A percentile compares a stretch with the other conserved stretches of the same genome.
Evolutionary conservation across 176 grass and related monocot genomes (phyloP).

Genomic region (Eleusine coracana): DNA sequence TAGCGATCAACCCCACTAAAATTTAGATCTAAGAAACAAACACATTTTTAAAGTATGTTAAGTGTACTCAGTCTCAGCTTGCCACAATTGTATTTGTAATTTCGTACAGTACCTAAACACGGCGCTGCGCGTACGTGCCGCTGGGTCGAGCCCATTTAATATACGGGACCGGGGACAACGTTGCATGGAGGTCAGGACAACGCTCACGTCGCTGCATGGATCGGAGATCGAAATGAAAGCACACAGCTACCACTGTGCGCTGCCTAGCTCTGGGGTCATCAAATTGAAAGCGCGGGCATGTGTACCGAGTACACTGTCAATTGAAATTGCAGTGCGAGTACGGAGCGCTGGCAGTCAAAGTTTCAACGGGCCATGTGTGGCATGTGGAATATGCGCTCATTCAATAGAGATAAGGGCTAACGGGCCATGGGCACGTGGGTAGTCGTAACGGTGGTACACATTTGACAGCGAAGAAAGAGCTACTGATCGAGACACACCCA

Average conservation of each 20-base stretch:
- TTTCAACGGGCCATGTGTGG: not conserved
- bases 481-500: not conserved
- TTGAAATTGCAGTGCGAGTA: not conserved
- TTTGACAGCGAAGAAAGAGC: not conserved
- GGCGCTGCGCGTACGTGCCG: no score
- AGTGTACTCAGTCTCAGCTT: no score
- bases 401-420: not conserved
- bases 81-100: no score
- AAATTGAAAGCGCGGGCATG: not conserved
- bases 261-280: no score
- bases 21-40: no score
- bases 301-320: not conserved
- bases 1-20: no score
- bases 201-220: conserved; percentile 28
- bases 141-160: not conserved
- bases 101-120: no score
- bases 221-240: conserved; percentile 21
- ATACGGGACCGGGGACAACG: not conserved
- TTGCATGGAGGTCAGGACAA: conserved; percentile 23
- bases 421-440: not conserved
- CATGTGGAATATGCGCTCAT: not conserved
- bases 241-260: not conserved
- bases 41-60: no score
- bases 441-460: not conserved
- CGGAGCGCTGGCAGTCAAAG: not conserved